Conservation (phyloP, 2,329 filamentous ascomycete genomes). For the Aspergillus neotritici region DNA sequence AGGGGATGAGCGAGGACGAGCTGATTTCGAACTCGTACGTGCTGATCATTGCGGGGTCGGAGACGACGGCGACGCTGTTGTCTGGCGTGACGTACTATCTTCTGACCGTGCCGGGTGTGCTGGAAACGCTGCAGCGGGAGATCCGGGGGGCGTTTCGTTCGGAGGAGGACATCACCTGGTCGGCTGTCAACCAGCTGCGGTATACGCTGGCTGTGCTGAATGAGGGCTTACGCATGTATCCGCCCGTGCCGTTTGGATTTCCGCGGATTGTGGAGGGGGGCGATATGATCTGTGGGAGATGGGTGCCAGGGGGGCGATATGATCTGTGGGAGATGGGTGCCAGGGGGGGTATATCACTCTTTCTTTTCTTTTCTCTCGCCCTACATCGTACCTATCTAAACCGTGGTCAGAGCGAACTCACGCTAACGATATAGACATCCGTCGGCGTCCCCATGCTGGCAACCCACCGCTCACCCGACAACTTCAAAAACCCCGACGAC, state of each 20-base stretch:
- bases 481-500: slow-evolving; percentile 43
- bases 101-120: slow-evolving; percentile 26
- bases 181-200: slow-evolving; percentile 22
- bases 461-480: too few species aligned
- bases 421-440: too few species aligned
- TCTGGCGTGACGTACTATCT: slow-evolving; percentile 41
- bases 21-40: too few species aligned
- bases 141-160: slow-evolving; percentile 33
- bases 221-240: slow-evolving; percentile 40
- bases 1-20: neutral
- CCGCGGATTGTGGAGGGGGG: slow-evolving; percentile 5
- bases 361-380: too few species aligned
- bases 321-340: slow-evolving; percentile 4
- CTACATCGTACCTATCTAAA: too few species aligned
- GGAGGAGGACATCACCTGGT: slow-evolving; percentile 36
- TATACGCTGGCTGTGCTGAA: slow-evolving; percentile 40
- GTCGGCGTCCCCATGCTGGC: too few species aligned
- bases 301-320: slow-evolving; percentile 2
- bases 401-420: too few species aligned
- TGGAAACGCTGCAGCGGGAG: slow-evolving; percentile 35
- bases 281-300: slow-evolving; percentile 4
- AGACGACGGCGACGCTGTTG: slow-evolving; percentile 45
- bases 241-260: slow-evolving; percentile 20
- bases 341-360: slow-evolving; percentile 1
- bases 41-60: slow-evolving; percentile 38